These are phyloP conservation scores for Coemansia sp. DNA, from an alignment of 192 early-diverging fungal genomes.

Conservation along the genomic window DNA sequence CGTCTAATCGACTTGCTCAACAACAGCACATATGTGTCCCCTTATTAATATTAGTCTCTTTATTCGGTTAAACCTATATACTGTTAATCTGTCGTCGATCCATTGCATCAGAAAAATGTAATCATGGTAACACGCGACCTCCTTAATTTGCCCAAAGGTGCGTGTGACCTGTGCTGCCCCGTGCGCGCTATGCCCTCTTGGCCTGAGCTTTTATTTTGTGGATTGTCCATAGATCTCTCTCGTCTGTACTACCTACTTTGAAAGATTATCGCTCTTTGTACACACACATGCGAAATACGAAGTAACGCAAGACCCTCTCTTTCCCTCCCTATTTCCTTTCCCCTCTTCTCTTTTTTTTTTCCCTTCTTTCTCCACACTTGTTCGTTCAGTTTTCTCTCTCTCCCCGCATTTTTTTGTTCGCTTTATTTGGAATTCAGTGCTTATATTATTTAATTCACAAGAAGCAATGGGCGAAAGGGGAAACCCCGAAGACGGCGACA, in stretches of 20 bases:
- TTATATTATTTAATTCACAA: not conserved
- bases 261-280: not conserved
- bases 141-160: not conserved
- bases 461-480: not conserved
- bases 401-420: not conserved
- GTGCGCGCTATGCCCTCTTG: not conserved
- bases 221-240: too few species aligned
- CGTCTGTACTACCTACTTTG: not conserved
- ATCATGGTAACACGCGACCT: not conserved
- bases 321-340: not conserved
- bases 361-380: not conserved
- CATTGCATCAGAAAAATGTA: not conserved
- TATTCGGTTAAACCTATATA: not conserved
- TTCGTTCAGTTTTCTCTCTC: not conserved
- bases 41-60: conserved; percentile 19
- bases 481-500: not conserved
- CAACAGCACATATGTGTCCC: conserved; percentile 52
- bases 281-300: not conserved
- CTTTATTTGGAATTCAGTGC: not conserved
- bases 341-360: not conserved
- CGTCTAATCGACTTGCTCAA: conserved; percentile 44
- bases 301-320: not conserved
- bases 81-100: not conserved
- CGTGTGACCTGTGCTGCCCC: not conserved
- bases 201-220: not conserved